phyloP scores from a whole-genome alignment of 2,329 filamentous ascomycete species.

The Cladophialophora immunda region DNA sequence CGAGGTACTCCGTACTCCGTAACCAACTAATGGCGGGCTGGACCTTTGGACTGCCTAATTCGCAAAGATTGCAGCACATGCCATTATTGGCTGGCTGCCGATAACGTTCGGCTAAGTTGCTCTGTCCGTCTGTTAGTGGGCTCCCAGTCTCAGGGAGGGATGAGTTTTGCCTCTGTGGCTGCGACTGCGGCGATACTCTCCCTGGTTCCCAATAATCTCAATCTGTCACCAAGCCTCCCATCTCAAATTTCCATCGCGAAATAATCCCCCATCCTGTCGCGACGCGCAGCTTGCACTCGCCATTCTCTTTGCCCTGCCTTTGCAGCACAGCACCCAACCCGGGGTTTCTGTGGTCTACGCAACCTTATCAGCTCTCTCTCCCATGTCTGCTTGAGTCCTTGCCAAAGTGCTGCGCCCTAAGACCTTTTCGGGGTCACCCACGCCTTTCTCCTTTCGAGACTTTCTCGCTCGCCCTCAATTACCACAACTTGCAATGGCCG shows the following conservation, averaged over 20 bases:
- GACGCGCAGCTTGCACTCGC: constrained; percentile 2
- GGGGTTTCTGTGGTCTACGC: background rate
- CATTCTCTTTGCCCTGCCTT: background rate
- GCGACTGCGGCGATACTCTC: background rate
- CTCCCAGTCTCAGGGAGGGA: background rate
- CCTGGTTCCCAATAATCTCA: constrained; percentile 12
- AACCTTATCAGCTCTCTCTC: constrained; percentile 12
- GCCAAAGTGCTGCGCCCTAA: constrained; percentile 35
- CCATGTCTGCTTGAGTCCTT: constrained; percentile 27
- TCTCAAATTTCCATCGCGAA: constrained; percentile 9
- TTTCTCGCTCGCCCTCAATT: constrained; percentile 54
- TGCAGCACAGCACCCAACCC: background rate
- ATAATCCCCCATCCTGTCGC: background rate
- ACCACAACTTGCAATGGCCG: constrained; percentile 61
- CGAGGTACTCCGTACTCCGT: background rate
- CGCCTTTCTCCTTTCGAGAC: constrained; percentile 58
- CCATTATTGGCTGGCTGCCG: background rate
- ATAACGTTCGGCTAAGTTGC: constrained; percentile 10
- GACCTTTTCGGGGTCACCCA: constrained; percentile 47
- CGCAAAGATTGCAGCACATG: background rate
- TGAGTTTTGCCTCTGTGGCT: constrained; percentile 2
- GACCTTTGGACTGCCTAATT: background rate
- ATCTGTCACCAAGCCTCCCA: constrained; percentile 9
- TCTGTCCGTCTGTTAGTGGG: background rate
- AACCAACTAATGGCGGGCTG: background rate